Evolutionary conservation across 2,329 filamentous ascomycete genomes (phyloP).

Genomic region (Apiospora phragmitis): DNA sequence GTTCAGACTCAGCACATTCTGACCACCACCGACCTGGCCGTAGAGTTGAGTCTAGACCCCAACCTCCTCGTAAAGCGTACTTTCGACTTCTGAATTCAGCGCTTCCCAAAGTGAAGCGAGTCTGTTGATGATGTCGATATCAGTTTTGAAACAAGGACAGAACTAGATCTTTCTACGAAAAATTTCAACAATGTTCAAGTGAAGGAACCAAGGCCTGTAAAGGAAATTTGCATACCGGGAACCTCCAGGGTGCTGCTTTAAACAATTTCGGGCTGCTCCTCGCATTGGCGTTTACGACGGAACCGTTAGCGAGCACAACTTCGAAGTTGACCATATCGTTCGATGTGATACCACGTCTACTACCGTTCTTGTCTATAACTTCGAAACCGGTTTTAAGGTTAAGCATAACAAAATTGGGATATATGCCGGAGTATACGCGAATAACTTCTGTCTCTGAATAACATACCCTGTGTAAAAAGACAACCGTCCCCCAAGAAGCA

Average conservation of each 20-base stretch:
- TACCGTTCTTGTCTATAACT: not conserved
- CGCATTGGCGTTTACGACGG: not conserved
- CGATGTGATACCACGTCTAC: not conserved
- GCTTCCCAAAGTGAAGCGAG: constrained; percentile 33
- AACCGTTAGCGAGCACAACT: not conserved
- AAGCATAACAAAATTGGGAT: not conserved
- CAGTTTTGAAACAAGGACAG: not conserved
- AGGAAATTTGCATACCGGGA: not conserved
- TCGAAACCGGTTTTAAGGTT: no score
- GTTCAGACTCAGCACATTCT: not conserved
- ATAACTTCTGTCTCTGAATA: not conserved
- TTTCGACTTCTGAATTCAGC: constrained; percentile 21
- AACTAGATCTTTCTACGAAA: not conserved
- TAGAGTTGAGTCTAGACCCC: not conserved
- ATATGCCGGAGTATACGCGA: not conserved
- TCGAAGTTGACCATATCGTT: not conserved
- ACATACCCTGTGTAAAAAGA: not conserved
- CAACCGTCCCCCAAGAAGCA: not conserved
- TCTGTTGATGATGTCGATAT: constrained; percentile 43
- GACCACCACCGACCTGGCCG: not conserved
- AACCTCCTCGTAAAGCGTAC: not conserved
- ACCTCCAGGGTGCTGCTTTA: not conserved
- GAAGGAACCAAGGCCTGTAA: not conserved
- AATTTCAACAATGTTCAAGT: not conserved
- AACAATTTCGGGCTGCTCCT: not conserved